Conservation (phyloP, 2,329 filamentous ascomycete species). For the Nemania sp. region DNA sequence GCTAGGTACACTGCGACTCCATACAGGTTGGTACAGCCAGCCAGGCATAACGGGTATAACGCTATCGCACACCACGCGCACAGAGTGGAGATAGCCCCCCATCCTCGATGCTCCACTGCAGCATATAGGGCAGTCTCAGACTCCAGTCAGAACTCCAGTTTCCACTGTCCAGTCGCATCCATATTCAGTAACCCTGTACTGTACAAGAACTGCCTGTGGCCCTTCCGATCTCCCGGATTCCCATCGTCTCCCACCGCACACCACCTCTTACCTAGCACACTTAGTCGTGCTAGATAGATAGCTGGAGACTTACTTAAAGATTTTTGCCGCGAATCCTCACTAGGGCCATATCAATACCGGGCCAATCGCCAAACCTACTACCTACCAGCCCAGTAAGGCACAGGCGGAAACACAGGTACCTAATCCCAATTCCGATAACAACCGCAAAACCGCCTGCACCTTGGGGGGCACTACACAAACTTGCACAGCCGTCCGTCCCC, state of each 20-base stretch:
- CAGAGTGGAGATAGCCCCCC: conserved; percentile 24
- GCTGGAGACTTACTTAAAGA: no score
- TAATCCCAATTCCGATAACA: conserved; percentile 26
- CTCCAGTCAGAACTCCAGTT: conserved; percentile 28
- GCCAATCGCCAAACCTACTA: no score
- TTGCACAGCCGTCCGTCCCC: conserved; percentile 12
- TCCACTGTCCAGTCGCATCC: conserved; percentile 18
- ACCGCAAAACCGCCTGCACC: conserved; percentile 19
- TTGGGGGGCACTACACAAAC: conserved; percentile 11
- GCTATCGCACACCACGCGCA: conserved; percentile 31
- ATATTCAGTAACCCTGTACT: conserved; percentile 31
- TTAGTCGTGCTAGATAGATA: neutral
- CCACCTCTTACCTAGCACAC: neutral
- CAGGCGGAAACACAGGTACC: no score
- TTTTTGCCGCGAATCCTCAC: conserved; percentile 39
- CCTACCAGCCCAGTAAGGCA: no score
- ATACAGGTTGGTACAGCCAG: no score
- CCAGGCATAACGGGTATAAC: conserved; percentile 11
- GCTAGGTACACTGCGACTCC: no score
- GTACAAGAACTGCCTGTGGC: conserved; percentile 23
- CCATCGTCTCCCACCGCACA: conserved; percentile 32
- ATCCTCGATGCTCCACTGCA: conserved; percentile 31
- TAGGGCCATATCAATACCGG: conserved; percentile 6
- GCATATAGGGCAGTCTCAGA: conserved; percentile 11
- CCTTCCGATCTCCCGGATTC: conserved; percentile 52